A percentile compares a stretch with the other conserved stretches of the same genome.
These are phyloP conservation scores for Rosa multiflora DNA, from an alignment of 306 rosid genomes.

Conservation along the genomic window DNA sequence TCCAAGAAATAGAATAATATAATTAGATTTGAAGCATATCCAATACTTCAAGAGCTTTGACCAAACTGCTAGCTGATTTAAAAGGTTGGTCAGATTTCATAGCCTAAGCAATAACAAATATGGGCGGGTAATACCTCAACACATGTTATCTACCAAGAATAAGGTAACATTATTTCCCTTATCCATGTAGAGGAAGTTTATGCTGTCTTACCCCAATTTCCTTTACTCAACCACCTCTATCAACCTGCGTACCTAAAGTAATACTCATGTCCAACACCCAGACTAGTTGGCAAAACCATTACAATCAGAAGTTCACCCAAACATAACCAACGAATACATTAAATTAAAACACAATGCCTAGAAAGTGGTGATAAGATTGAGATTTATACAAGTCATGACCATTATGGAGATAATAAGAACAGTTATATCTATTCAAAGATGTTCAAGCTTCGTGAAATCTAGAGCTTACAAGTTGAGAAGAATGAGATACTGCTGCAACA, in stretches of 20 bases:
- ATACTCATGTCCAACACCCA: not conserved
- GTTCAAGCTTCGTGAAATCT: slow-evolving; percentile 10
- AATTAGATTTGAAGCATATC: not conserved
- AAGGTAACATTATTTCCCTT: not conserved
- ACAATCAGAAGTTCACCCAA: not conserved
- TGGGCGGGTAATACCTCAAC: not conserved
- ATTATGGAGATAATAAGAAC: not conserved
- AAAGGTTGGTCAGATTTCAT: not conserved
- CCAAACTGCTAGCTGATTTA: not conserved
- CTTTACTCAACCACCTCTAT: not conserved
- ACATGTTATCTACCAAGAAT: not conserved
- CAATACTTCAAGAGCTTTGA: not conserved
- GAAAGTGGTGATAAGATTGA: not conserved
- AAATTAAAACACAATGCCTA: not conserved
- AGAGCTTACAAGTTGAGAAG: slow-evolving; percentile 79
- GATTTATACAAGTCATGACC: not conserved
- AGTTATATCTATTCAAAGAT: slow-evolving; percentile 3
- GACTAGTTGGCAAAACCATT: not conserved
- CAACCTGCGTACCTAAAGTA: not conserved
- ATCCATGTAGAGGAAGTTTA: not conserved
- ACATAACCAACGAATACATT: not conserved
- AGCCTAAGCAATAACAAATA: slow-evolving; percentile 2
- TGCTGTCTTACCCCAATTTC: slow-evolving; percentile 2
- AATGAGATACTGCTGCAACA: slow-evolving; percentile 85
- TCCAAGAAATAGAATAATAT: not conserved